Evolutionary conservation across 495 filamentous ascomycete species (phyloP).

Genomic region (Thozetella sp.): DNA sequence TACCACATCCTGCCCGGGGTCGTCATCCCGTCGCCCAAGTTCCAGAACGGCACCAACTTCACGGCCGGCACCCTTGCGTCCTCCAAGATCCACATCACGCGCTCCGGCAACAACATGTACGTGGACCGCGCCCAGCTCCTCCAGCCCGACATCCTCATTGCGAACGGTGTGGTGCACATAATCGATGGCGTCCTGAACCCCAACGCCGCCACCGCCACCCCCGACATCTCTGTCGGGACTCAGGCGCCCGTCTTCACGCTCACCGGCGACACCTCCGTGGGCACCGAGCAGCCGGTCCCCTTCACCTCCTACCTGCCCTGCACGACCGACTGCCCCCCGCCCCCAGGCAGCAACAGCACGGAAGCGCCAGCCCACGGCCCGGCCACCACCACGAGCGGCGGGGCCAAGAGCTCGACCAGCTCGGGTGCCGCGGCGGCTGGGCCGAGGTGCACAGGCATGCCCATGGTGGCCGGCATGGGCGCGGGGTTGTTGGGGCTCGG

Average conservation of each 20-base stretch:
- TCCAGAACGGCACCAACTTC: constrained; percentile 51
- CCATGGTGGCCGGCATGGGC: background rate
- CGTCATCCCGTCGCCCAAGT: constrained; percentile 44
- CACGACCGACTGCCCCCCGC: constrained; percentile 20
- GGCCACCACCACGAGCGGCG: background rate
- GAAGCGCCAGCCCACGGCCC: background rate
- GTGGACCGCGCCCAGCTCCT: constrained; percentile 56
- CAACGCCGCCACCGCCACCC: constrained; percentile 39
- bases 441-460: background rate
- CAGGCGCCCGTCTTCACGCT: constrained; percentile 49
- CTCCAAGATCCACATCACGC: constrained; percentile 4
- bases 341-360: constrained; percentile 4
- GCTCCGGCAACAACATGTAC: constrained; percentile 28
- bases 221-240: constrained; percentile 37
- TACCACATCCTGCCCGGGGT: constrained; percentile 58
- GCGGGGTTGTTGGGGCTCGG: background rate
- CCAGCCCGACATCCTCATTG: constrained; percentile 56
- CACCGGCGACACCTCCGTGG: constrained; percentile 28
- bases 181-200: constrained; percentile 66
- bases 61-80: constrained; percentile 27
- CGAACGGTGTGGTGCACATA: constrained; percentile 69
- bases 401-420: background rate
- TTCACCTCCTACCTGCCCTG: constrained; percentile 39
- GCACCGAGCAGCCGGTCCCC: constrained; percentile 21
- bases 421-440: background rate